Evolutionary conservation across 2,329 filamentous ascomycete species (phyloP).

Genomic region (Colletotrichum simmondsii): DNA sequence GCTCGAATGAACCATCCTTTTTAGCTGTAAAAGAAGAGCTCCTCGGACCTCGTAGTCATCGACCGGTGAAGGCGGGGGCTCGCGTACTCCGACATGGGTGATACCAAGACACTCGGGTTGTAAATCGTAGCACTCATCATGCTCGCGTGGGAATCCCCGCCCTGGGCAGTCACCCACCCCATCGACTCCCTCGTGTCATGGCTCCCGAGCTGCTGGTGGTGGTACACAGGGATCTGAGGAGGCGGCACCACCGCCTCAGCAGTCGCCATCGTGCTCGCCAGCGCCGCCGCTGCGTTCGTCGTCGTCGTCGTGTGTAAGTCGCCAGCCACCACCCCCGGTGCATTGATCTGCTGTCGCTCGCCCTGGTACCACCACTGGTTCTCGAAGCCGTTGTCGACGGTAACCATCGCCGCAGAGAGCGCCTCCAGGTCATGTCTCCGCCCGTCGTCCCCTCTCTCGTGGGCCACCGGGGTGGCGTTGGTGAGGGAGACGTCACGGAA

Average conservation of each 20-base stretch:
- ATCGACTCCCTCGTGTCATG: constrained; percentile 35
- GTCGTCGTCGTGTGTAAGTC: constrained; percentile 37
- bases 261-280: background rate
- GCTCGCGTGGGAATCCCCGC: constrained; percentile 15
- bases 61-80: constrained; percentile 44
- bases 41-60: constrained; percentile 54
- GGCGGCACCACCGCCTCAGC: background rate
- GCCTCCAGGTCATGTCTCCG: constrained; percentile 53
- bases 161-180: constrained; percentile 41
- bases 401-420: constrained; percentile 64
- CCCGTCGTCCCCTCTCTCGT: constrained; percentile 21
- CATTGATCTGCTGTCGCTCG: constrained; percentile 38
- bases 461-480: background rate
- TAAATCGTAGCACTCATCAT: constrained; percentile 24
- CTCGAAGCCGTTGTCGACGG: constrained; percentile 68
- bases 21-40: constrained; percentile 45
- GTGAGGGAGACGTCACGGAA: constrained; percentile 26
- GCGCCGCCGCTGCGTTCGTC: constrained; percentile 6
- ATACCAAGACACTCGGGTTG: constrained; percentile 43
- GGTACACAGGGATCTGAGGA: constrained; percentile 1
- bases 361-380: constrained; percentile 69
- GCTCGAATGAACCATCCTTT: too few relatives aligned
- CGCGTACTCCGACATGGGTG: constrained; percentile 48
- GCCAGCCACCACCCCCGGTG: constrained; percentile 34
- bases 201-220: background rate